Conservation (phyloP, 2,329 filamentous ascomycete species). For the Cryphonectria carpinicola region DNA sequence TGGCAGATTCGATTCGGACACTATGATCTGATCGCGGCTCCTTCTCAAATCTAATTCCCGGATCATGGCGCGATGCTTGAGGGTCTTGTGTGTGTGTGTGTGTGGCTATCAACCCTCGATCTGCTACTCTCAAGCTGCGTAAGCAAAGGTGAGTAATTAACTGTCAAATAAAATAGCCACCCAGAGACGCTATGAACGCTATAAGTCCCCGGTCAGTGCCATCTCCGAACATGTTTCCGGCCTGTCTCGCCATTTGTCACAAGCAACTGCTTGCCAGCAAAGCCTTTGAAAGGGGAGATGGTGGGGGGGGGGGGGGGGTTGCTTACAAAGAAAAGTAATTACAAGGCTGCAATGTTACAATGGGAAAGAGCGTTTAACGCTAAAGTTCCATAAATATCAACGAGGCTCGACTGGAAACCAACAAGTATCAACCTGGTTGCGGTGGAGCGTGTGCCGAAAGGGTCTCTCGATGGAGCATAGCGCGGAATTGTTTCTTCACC, state of each 20-base stretch:
- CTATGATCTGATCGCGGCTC: not conserved
- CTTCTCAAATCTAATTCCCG: not conserved
- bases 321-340: not conserved
- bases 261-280: not conserved
- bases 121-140: not conserved
- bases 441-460: not conserved
- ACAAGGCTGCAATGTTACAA: not conserved
- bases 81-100: not conserved
- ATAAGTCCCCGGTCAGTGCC: not conserved
- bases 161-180: not conserved
- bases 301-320: not conserved
- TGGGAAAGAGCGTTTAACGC: not conserved
- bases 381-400: not conserved
- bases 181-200: not conserved
- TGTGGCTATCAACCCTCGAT: not conserved
- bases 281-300: not conserved
- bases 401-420: not conserved
- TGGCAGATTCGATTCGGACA: not conserved
- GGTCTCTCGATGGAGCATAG: not conserved
- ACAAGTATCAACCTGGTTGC: not conserved
- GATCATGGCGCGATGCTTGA: not conserved
- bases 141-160: not conserved
- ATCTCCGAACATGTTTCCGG: not conserved
- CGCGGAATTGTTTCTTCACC: not conserved
- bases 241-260: not conserved